Evolutionary conservation across 345 rosid genomes (phyloP).

Genomic region (Lagerstroemia speciosa): DNA sequence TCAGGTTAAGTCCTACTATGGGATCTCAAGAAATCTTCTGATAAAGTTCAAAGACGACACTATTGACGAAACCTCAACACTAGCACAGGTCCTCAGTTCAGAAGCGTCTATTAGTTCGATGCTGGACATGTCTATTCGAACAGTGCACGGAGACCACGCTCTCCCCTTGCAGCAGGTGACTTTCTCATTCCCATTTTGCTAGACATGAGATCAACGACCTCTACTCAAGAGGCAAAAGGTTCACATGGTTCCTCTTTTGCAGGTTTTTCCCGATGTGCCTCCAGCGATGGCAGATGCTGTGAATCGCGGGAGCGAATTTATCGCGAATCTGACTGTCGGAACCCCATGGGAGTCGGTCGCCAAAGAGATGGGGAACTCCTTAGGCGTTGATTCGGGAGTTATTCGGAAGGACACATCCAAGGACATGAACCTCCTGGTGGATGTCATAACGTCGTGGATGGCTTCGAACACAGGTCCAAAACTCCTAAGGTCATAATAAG

Average conservation of each 20-base stretch:
- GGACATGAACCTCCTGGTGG: slow-evolving; percentile 58
- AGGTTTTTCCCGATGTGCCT: slow-evolving; percentile 92
- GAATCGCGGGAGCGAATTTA: slow-evolving; percentile 72
- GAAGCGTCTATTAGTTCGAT: slow-evolving; percentile 85
- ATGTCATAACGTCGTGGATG: slow-evolving; percentile 77
- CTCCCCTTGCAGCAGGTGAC: slow-evolving; percentile 90
- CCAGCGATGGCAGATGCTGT: slow-evolving; percentile 98
- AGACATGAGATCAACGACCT: background rate
- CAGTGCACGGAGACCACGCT: slow-evolving; percentile 85
- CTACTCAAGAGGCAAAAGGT: background rate
- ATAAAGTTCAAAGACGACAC: slow-evolving; percentile 78
- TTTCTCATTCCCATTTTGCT: background rate
- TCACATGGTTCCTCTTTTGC: slow-evolving; percentile 6
- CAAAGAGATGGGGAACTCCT: slow-evolving; percentile 77
- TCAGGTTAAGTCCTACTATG: slow-evolving; percentile 91
- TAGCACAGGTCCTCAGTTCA: slow-evolving; percentile 85
- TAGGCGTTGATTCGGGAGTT: slow-evolving; percentile 57
- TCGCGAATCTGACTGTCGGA: slow-evolving; percentile 69
- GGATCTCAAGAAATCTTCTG: slow-evolving; percentile 85
- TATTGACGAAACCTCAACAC: slow-evolving; percentile 76
- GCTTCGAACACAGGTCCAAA: slow-evolving; percentile 61
- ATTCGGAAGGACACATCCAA: slow-evolving; percentile 62
- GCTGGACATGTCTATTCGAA: slow-evolving; percentile 92
- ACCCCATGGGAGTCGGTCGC: slow-evolving; percentile 93
- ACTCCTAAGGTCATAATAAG: slow-evolving; percentile 33